A percentile compares a stretch with the other conserved stretches of the same genome.
phyloP scores from a whole-genome alignment of 2,329 filamentous ascomycete species.

The Ophiocordyceps camponoti-rufipedis region DNA sequence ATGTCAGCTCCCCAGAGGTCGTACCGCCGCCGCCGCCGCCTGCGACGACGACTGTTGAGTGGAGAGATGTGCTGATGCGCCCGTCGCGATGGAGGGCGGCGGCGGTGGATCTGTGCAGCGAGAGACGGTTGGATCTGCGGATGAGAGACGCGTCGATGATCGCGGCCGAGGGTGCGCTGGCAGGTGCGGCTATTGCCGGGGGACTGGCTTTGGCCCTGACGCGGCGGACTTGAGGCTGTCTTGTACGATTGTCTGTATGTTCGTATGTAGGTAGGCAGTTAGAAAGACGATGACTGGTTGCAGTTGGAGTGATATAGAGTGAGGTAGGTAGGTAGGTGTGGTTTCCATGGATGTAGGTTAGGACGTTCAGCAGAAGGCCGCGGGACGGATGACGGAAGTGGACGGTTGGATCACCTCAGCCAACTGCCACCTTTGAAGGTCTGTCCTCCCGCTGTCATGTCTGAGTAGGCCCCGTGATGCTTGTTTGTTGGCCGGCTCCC shows the following conservation, averaged over 20 bases:
- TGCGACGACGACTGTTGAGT: slow-evolving; percentile 10
- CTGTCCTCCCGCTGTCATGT: no score
- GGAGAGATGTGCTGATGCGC: slow-evolving; percentile 24
- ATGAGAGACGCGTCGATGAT: slow-evolving; percentile 56
- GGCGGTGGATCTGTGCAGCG: slow-evolving; percentile 43
- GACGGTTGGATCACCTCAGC: not conserved
- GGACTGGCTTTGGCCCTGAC: slow-evolving; percentile 31
- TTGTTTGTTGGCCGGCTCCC: not conserved
- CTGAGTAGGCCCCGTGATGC: not conserved
- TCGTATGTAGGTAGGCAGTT: not conserved
- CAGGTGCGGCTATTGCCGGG: slow-evolving; percentile 44
- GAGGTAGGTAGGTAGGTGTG: not conserved
- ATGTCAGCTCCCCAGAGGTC: not conserved
- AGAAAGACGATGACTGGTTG: not conserved
- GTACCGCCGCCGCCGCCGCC: not conserved
- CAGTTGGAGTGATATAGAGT: no score
- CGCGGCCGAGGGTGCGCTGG: slow-evolving; percentile 46
- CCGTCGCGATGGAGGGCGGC: slow-evolving; percentile 28
- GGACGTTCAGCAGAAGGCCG: no score
- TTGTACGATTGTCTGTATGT: no score
- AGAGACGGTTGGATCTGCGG: slow-evolving; percentile 41
- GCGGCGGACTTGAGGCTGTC: slow-evolving; percentile 10
- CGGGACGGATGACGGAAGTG: no score
- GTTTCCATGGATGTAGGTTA: no score
- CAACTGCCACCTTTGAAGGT: not conserved